Conservation (phyloP, 495 filamentous ascomycete species). For the Amphirosellinia nigrospora region DNA sequence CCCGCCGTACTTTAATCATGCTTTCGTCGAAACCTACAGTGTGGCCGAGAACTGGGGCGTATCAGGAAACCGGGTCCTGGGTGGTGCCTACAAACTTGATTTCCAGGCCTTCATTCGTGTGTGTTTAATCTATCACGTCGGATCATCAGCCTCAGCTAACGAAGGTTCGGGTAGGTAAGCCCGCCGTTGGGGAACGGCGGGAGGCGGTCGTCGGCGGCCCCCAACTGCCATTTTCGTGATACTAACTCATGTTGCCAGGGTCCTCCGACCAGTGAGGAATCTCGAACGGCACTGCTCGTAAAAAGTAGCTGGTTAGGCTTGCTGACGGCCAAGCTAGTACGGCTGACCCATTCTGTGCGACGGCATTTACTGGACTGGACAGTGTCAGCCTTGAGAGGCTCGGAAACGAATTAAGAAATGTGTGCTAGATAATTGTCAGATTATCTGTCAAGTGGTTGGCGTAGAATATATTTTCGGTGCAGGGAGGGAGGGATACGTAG, state of each 20-base stretch:
- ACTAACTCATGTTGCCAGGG: slow-evolving; percentile 4
- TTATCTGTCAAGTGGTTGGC: background rate
- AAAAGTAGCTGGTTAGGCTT: background rate
- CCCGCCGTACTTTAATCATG: background rate
- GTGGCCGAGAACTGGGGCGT: background rate
- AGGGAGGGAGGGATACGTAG: slow-evolving; percentile 4
- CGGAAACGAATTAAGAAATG: background rate
- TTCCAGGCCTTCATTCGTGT: background rate
- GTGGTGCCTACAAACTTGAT: background rate
- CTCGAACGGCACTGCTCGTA: background rate
- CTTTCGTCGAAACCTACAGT: background rate
- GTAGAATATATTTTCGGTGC: background rate
- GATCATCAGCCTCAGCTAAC: slow-evolving; percentile 21
- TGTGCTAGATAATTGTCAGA: slow-evolving; percentile 2
- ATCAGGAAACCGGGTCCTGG: background rate
- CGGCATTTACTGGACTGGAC: background rate
- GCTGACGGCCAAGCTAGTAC: slow-evolving; percentile 19
- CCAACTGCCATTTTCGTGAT: slow-evolving; percentile 23
- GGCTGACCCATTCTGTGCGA: slow-evolving; percentile 13
- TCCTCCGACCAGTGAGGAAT: slow-evolving; percentile 13
- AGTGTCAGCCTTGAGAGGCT: slow-evolving; percentile 2
- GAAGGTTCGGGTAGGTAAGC: background rate
- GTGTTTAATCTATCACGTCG: slow-evolving; percentile 3
- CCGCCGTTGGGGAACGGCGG: slow-evolving; percentile 21
- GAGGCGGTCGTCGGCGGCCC: background rate